These are phyloP conservation scores for Drechslerella coelobrocha DNA, from an alignment of 2,329 filamentous ascomycete genomes.

Conservation along the genomic window DNA sequence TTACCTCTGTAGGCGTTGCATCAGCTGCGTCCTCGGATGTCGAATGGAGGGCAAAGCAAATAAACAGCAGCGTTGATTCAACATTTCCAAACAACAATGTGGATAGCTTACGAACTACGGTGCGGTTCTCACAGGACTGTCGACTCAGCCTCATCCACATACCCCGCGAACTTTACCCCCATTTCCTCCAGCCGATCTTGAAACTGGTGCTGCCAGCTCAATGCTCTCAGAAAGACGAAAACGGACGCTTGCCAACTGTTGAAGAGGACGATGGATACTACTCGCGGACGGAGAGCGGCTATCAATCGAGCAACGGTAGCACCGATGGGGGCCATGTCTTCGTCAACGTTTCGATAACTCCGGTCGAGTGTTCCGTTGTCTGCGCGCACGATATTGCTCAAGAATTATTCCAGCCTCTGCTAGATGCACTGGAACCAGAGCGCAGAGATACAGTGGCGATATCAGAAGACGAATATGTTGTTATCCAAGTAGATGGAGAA, in stretches of 20 bases:
- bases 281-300: constrained; percentile 33
- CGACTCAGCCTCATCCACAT: constrained; percentile 89
- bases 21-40: constrained; percentile 44
- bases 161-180: constrained; percentile 76
- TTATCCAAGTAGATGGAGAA: constrained; percentile 87
- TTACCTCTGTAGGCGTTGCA: constrained; percentile 38
- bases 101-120: constrained; percentile 55
- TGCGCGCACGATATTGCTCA: constrained; percentile 78
- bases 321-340: constrained; percentile 65
- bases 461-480: constrained; percentile 81
- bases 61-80: constrained; percentile 43
- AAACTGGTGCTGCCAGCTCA: constrained; percentile 75
- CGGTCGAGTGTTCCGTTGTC: constrained; percentile 89
- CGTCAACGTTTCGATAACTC: constrained; percentile 90
- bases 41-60: constrained; percentile 48
- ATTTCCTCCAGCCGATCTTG: constrained; percentile 85
- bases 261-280: constrained; percentile 61
- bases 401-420: constrained; percentile 75
- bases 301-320: constrained; percentile 45
- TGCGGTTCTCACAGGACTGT: constrained; percentile 71
- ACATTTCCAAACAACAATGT: constrained; percentile 43
- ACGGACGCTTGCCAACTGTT: constrained; percentile 50
- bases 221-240: constrained; percentile 59
- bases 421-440: constrained; percentile 67
- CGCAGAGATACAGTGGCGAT: constrained; percentile 69